Base-by-base conservation (phyloP, 805 yeast species). In the Brettanomyces custersianus region DNA sequence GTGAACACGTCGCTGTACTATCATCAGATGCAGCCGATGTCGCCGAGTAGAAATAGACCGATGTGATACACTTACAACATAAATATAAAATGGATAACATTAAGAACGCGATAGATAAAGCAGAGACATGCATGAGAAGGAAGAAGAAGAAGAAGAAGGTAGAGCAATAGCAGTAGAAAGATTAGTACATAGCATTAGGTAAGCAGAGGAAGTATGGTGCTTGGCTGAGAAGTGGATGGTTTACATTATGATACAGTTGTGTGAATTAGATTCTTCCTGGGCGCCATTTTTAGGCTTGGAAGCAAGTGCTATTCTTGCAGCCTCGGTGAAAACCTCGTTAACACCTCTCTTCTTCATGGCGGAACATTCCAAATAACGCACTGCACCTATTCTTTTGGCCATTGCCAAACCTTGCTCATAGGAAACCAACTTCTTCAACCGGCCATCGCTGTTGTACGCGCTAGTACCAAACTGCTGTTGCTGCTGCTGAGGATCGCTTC, bases 281-380 rank as follows among this genome's bases (percentile, higher is more conserved):
- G 18, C 33, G 9, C 35, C 37, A 4, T 88, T 90, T 62, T 78
- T 84, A 34, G 94, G 83, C 53, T 76, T 84, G 11, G 95, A 95
- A 43, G 83, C 80, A 47, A 90, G 68, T 2, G 96, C 97, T 52
- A 95, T 88, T 57, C 98, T 78, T 6, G 97, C 96, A 30, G 97
- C 98, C 62, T 92, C 98, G 0, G 96, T 87, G 57, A 92, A 92
- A 8, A 96, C 97, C 63, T 92, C 98, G 54, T 94, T 92, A n/a
- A 92, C 98, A 46, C 98, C 98, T 53, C 94, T 75, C 60, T 88
- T 90, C 57, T 81, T 79, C 67, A 88, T 92, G 5, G 98, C 97
- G 20, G 95, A 84, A 63, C 98, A 92, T 60, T 92, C 98, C 53
- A 92, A 69, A 58, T 92, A 92, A 52, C 97, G 74, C 49, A 88